Conservation (phyloP, 768 basidiomycete genomes). For the Coprinellus micaceus region DNA sequence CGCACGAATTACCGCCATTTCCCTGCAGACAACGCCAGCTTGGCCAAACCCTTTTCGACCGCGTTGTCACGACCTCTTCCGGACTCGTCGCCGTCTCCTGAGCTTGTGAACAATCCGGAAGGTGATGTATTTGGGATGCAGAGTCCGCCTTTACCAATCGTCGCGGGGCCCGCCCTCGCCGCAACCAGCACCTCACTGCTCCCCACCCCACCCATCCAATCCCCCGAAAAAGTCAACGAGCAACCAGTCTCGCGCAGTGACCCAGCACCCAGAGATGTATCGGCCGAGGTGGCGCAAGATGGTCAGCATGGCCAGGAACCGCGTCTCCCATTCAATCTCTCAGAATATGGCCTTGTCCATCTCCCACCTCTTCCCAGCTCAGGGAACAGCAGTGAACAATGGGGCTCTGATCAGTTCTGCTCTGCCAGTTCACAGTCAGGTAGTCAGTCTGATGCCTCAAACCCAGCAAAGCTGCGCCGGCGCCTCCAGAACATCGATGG, state of each 20-base stretch:
- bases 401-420: not conserved
- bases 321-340: slow-evolving; percentile 33
- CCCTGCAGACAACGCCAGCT: slow-evolving; percentile 24
- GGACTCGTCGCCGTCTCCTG: slow-evolving; percentile 5
- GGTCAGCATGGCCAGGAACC: not conserved
- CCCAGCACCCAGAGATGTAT: slow-evolving; percentile 2
- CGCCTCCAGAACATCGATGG: not conserved
- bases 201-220: no score
- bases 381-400: slow-evolving; percentile 11
- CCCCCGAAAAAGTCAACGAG: not conserved
- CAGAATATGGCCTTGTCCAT: slow-evolving; percentile 40
- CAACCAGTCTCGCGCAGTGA: not conserved
- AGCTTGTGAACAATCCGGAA: slow-evolving; percentile 10
- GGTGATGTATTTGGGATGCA: slow-evolving; percentile 5
- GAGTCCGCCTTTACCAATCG: slow-evolving; percentile 12
- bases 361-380: slow-evolving; percentile 31
- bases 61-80: slow-evolving; percentile 9
- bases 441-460: not conserved
- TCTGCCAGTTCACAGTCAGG: not conserved
- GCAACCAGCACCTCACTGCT: slow-evolving; percentile 12
- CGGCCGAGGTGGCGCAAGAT: slow-evolving; percentile 14
- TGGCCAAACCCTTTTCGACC: slow-evolving; percentile 21
- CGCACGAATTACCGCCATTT: slow-evolving; percentile 31
- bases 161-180: slow-evolving; percentile 10
- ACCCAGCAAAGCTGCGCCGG: not conserved